Percentiles rank a stretch among this genome's conserved stretches.
These are phyloP conservation scores for Kernera saxatilis DNA, from an alignment of 345 rosid species.

Conservation along the genomic window DNA sequence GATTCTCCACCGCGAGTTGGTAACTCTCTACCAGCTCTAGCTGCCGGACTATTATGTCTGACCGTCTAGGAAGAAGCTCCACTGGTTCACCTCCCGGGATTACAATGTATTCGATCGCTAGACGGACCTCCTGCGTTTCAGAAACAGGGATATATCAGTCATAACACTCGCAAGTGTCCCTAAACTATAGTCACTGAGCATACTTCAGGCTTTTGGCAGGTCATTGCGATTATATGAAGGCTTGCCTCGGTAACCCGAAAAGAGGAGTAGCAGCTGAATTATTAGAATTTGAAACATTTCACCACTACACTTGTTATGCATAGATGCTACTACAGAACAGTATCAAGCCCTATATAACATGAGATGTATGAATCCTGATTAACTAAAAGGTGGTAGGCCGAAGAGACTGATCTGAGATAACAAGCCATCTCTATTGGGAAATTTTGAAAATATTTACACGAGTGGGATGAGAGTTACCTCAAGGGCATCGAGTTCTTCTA, in stretches of 20 bases:
- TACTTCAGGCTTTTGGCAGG: no score
- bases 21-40: conserved; percentile 91
- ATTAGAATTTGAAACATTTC: no score
- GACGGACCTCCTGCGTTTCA: conserved; percentile 67
- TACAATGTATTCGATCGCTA: conserved; percentile 87
- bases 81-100: conserved; percentile 95
- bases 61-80: conserved; percentile 89
- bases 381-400: neutral
- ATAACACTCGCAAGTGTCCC: neutral
- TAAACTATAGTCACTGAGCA: neutral
- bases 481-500: conserved; percentile 96
- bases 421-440: neutral
- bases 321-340: no score
- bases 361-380: neutral
- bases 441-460: neutral
- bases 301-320: no score
- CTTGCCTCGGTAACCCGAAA: no score
- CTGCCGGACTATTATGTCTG: conserved; percentile 77
- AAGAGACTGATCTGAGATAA: neutral
- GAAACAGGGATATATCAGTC: neutral
- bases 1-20: conserved; percentile 76
- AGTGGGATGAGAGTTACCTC: conserved; percentile 46
- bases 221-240: no score
- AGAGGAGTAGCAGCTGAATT: no score
- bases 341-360: conserved; percentile 1